Evolutionary conservation across 1,284 basidiomycete genomes (phyloP), one percentile per base, ranked within the genome.

Genomic region (Sanguinoderma infundibulare): DNA sequence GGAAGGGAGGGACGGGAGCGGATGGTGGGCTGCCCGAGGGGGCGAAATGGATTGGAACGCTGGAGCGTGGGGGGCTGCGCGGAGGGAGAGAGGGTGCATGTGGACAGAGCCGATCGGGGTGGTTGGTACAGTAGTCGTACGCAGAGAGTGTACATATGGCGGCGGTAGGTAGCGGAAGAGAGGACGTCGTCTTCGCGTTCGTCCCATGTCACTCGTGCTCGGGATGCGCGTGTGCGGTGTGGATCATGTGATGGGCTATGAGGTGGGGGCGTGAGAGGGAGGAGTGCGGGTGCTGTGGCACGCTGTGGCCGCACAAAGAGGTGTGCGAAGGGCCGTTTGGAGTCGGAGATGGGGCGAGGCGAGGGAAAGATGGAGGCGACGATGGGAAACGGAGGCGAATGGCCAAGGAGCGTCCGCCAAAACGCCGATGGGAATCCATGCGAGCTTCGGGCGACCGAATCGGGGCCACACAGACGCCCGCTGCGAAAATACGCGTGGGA

Each of bases 401-500:
- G 63, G 55, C 35, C 52, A 51, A 56, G 53, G 60, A 55, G 54
- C 42, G 58, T 40, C 65, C 65, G 65, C 65, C 53, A 61, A 64
- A 64, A 67, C 55, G 59, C 65, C 65, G 65, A 67, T 62, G 65
- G 62, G 65, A 67, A 61, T n/a, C 57, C 38, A 61, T 63, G 59
- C 64, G 64, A 66, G 62, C 51, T 53, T 66, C 64, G 64, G 63
- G 61, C 60, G 54, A 46, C 50, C 55, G 36, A 53, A 60, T 59
- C 55, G 34, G 60, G 47, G 58, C 26, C 17, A 17, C 17, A 36
- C 36, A 42, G 57, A 55, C 44, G 52, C 60, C 24, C 50, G 52
- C 17, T 42, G 57, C 53, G 56, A 58, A 59, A 64, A 61, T 52
- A 53, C 24, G 55, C 53, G 55, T 61, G 61, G 54, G 59, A 57